Evolutionary conservation across 441 rosid species (phyloP), one percentile per base, ranked within the genome.

Genomic region (Francoa sonchifolia): DNA sequence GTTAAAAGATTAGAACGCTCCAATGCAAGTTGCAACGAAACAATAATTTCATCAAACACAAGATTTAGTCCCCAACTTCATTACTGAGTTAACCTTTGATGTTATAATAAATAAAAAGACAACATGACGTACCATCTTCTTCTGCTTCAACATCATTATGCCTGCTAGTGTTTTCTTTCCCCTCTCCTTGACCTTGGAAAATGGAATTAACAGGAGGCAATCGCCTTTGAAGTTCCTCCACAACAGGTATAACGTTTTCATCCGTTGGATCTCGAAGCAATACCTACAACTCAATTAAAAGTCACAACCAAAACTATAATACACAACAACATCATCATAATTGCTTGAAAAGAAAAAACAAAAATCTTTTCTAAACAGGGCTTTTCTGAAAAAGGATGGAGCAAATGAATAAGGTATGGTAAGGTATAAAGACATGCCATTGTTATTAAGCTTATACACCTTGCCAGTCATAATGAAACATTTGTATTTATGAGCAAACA

Each of bases 141-240:
- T 79, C 99, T 48, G 75, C 90, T 39, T 90, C 99, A 52, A 49
- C 67, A 19, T 85, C 95, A 39, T 52, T 67, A 2, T 69, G 79
- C 5, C 57, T 74, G 25, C 30, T 66, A n/a, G 48, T 40, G 54
- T 52, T 43, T 35, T 81, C 87, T 49, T 68, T 67, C 15, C 59
- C 86, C 23, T 73, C 76, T 29, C 63, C 74, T 42, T 71, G 86
- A 44, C 54, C 69, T 21, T 54, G 52, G 3, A 9, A 29, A 35
- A 52, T 11, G 28, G 65, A 68, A 49, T 52, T 57, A 6, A 52
- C 43, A 44, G 62, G 59, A 37, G 86, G 77, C 39, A 92, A 50
- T 22, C 95, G 81, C 50, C 99, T 76, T 56, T 63, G 80, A 61
- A 90, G 95, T 63, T 90, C 94, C 68, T 77, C 78, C 19, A 90